Evolutionary conservation across 352 stramenopile species (phyloP).

Genomic region (Blastocystis sp.): DNA sequence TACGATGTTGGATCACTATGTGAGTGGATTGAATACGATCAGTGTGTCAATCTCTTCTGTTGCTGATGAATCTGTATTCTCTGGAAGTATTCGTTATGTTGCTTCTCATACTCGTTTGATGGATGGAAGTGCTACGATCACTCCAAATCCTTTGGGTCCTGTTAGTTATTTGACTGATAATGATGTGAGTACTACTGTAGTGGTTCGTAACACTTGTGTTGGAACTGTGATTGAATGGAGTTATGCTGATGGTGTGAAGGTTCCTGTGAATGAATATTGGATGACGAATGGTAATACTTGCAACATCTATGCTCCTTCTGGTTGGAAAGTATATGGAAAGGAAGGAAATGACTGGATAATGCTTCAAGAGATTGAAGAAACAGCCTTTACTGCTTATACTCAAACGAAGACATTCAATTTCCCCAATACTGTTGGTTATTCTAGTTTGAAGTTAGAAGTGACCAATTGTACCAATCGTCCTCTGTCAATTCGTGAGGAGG

Average conservation of each 20-base stretch:
- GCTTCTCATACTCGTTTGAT: background rate
- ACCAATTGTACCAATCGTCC: slow-evolving; percentile 3
- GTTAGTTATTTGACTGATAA: background rate
- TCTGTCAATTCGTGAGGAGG: background rate
- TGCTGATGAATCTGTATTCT: background rate
- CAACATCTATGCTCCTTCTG: background rate
- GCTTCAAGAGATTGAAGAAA: background rate
- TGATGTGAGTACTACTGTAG: background rate
- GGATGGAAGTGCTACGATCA: background rate
- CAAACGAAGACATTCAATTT: background rate
- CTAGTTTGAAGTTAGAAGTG: background rate
- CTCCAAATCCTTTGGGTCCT: background rate
- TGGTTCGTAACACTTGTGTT: background rate
- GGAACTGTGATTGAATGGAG: background rate
- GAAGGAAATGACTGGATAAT: background rate
- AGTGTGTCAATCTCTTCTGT: background rate
- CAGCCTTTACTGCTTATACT: background rate
- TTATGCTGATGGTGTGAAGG: background rate
- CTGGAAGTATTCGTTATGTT: background rate
- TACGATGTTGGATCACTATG: background rate
- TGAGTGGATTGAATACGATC: background rate
- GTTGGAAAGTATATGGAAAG: background rate
- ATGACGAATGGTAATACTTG: background rate
- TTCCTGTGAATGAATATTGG: background rate
- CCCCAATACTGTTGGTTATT: background rate